These are phyloP conservation scores for Oryza meridionalis DNA, from an alignment of 176 grass and related monocot genomes.

Conservation along the genomic window DNA sequence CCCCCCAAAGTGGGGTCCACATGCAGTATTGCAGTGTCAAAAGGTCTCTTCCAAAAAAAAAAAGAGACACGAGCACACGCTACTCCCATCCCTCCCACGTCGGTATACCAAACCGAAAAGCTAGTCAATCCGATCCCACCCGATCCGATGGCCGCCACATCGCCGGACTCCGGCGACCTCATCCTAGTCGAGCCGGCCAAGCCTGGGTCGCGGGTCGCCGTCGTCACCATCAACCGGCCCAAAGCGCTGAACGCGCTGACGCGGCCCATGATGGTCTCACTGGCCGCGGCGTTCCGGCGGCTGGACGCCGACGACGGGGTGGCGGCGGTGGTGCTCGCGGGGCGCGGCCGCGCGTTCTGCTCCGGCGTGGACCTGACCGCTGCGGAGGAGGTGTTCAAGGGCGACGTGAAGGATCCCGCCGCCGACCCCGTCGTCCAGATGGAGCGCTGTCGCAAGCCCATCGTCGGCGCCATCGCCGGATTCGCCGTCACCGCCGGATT, in stretches of 20 bases:
- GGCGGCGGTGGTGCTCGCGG: slow-evolving; percentile 66
- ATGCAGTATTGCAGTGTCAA: neutral
- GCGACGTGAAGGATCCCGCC: slow-evolving; percentile 74
- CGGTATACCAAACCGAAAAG: slow-evolving; percentile 35
- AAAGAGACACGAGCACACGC: neutral
- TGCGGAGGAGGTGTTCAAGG: slow-evolving; percentile 93
- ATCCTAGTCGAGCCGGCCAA: slow-evolving; percentile 59
- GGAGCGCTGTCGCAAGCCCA: slow-evolving; percentile 79
- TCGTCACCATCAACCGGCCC: slow-evolving; percentile 91
- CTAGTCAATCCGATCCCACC: neutral
- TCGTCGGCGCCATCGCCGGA: slow-evolving; percentile 76
- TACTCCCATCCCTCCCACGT: no score
- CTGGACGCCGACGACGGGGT: slow-evolving; percentile 70
- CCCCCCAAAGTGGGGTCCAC: neutral
- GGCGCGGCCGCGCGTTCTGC: slow-evolving; percentile 82
- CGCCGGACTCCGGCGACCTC: slow-evolving; percentile 57
- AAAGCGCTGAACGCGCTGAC: slow-evolving; percentile 91
- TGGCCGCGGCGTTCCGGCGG: slow-evolving; percentile 62
- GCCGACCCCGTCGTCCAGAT: slow-evolving; percentile 70
- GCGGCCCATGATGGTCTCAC: slow-evolving; percentile 70
- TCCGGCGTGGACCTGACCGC: slow-evolving; percentile 85
- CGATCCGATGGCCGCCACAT: slow-evolving; percentile 33
- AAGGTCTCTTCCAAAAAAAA: neutral
- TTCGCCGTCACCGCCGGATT: slow-evolving; percentile 91
- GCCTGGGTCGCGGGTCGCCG: slow-evolving; percentile 58